Evolutionary conservation across 306 rosid species (phyloP).

Genomic region (Luffa aegyptiaca): DNA sequence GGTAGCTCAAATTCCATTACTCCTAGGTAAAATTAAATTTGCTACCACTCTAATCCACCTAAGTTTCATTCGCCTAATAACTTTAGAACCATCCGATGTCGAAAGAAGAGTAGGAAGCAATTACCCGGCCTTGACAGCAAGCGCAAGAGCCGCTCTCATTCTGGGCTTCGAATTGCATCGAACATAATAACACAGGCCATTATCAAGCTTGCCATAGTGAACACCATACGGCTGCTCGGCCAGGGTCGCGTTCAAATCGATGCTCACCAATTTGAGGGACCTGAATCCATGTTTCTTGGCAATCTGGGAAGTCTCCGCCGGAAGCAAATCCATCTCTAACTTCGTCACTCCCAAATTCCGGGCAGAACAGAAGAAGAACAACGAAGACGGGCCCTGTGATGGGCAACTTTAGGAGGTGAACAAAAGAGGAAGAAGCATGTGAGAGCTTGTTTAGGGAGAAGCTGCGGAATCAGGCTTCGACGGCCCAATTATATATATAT

Average conservation of each 20-base stretch:
- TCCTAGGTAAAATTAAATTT: background rate
- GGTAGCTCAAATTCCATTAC: background rate
- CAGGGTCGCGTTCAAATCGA: constrained; percentile 54
- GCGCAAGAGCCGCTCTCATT: constrained; percentile 94
- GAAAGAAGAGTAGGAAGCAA: background rate
- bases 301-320: constrained; percentile 43
- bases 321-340: constrained; percentile 59
- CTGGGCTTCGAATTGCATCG: constrained; percentile 88
- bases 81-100: background rate
- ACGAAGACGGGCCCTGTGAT: no score
- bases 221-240: constrained; percentile 53
- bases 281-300: constrained; percentile 71
- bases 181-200: constrained; percentile 77
- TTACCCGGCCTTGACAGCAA: constrained; percentile 83
- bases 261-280: constrained; percentile 65
- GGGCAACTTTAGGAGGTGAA: background rate
- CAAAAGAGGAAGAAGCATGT: background rate
- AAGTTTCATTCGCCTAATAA: background rate
- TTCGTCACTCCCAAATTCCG: background rate
- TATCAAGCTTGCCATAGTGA: constrained; percentile 62
- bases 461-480: background rate
- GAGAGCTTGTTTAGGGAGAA: background rate
- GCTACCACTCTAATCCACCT: background rate
- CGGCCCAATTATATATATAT: background rate
- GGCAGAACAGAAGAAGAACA: background rate